Conservation (phyloP, 352 stramenopile genomes). For the Globisporangium orthogonon region DNA sequence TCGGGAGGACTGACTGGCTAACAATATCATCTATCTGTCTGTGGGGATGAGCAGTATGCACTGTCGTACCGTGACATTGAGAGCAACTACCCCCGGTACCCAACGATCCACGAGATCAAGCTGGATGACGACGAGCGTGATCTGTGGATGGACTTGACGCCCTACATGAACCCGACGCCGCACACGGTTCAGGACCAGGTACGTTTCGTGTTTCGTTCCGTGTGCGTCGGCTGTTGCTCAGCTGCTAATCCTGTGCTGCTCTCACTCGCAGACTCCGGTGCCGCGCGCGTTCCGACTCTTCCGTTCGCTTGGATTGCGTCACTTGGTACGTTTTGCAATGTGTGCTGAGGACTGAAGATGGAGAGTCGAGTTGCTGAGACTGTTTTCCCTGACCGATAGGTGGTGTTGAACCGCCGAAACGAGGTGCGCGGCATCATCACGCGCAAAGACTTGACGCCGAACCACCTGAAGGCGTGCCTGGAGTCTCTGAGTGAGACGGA, state of each 20-base stretch:
- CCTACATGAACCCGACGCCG: slow-evolving; percentile 96
- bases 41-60: slow-evolving; percentile 32
- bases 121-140: slow-evolving; percentile 87
- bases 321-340: slow-evolving; percentile 55
- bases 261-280: slow-evolving; percentile 67
- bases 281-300: slow-evolving; percentile 96
- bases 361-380: background rate
- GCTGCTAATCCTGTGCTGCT: background rate
- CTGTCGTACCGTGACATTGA: slow-evolving; percentile 83
- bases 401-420: slow-evolving; percentile 88
- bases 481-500: slow-evolving; percentile 71
- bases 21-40: background rate
- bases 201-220: background rate
- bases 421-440: slow-evolving; percentile 87
- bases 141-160: slow-evolving; percentile 92
- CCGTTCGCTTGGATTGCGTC: slow-evolving; percentile 94
- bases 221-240: background rate
- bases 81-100: slow-evolving; percentile 77
- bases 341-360: background rate
- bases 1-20: background rate
- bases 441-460: slow-evolving; percentile 78
- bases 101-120: slow-evolving; percentile 83
- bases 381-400: slow-evolving; percentile 14
- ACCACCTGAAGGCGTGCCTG: slow-evolving; percentile 78
- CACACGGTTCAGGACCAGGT: slow-evolving; percentile 92